Evolutionary conservation across 75 land plant species (phyloP).

Genomic region (Larix kaempferi): DNA sequence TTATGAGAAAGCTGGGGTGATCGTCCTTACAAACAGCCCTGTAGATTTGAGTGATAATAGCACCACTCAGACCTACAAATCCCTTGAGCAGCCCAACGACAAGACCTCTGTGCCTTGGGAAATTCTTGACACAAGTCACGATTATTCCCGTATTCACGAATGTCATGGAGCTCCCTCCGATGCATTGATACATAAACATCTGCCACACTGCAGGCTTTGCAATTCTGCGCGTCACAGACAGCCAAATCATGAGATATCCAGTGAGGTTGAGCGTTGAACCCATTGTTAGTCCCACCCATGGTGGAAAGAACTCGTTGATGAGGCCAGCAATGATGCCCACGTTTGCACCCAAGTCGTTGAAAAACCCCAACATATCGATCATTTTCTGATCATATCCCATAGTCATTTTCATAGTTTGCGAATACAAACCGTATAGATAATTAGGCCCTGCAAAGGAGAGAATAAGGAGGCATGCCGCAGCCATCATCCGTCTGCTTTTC

Average conservation of each 20-base stretch:
- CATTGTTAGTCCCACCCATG: slow-evolving; percentile 24
- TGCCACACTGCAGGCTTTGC: slow-evolving; percentile 30
- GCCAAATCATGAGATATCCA: slow-evolving; percentile 45
- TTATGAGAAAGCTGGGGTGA: slow-evolving; percentile 10
- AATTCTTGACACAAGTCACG: slow-evolving; percentile 36
- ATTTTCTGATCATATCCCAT: slow-evolving; percentile 24
- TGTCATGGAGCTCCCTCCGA: slow-evolving; percentile 35
- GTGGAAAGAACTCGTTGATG: slow-evolving; percentile 21
- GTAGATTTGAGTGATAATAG: slow-evolving; percentile 36
- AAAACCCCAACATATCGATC: slow-evolving; percentile 34
- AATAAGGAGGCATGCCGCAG: slow-evolving; percentile 21
- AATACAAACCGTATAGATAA: slow-evolving; percentile 37
- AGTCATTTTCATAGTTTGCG: slow-evolving; percentile 21
- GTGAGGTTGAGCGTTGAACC: slow-evolving; percentile 20
- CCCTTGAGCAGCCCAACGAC: slow-evolving; percentile 38
- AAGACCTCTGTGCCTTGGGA: slow-evolving; percentile 23
- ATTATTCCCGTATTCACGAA: slow-evolving; percentile 31
- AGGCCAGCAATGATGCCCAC: slow-evolving; percentile 36
- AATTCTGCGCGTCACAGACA: slow-evolving; percentile 21
- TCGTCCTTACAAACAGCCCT: slow-evolving; percentile 19
- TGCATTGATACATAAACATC: slow-evolving; percentile 30
- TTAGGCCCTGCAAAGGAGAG: slow-evolving; percentile 28
- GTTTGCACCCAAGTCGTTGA: slow-evolving; percentile 31
- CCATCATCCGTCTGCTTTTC: slow-evolving; percentile 37
- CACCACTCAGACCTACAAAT: slow-evolving; percentile 39